Evolutionary conservation across 2,329 filamentous ascomycete genomes (phyloP).

Genomic region (Biscogniauxia marginata): DNA sequence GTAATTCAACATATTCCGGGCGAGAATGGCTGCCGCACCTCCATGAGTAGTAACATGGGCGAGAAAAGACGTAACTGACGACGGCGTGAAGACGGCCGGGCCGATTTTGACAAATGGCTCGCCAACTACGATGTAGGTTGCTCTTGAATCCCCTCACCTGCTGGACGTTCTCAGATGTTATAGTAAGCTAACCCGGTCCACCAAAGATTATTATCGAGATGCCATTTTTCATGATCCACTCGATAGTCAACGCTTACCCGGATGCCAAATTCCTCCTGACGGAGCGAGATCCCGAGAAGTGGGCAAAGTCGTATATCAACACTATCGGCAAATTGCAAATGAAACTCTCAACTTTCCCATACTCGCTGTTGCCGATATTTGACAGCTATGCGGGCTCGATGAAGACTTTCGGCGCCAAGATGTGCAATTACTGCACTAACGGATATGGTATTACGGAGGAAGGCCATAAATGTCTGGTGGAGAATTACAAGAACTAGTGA

Average conservation of each 20-base stretch:
- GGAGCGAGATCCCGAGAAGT: conserved; percentile 36
- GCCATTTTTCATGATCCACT: conserved; percentile 33
- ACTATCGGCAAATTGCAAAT: conserved; percentile 20
- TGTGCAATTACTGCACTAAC: conserved; percentile 16
- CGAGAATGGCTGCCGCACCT: background rate
- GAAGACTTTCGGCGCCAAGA: background rate
- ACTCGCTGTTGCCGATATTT: conserved; percentile 24
- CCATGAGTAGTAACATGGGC: conserved; percentile 1
- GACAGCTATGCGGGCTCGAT: conserved; percentile 17
- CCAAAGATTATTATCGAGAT: conserved; percentile 30
- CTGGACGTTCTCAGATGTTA: background rate
- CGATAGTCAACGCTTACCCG: conserved; percentile 31
- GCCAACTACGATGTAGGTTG: conserved; percentile 36
- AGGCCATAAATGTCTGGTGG: conserved; percentile 17
- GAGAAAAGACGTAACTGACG: background rate
- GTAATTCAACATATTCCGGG: conserved; percentile 1
- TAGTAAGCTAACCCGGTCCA: conserved; percentile 2
- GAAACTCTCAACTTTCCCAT: conserved; percentile 22
- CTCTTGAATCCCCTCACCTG: background rate
- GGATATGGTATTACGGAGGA: conserved; percentile 16
- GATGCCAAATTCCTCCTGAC: conserved; percentile 38
- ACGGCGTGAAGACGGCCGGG: conserved; percentile 25
- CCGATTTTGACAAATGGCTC: conserved; percentile 42
- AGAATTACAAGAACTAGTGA: conserved; percentile 28
- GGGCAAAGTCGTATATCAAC: conserved; percentile 32